Base-by-base conservation (phyloP, 495 filamentous ascomycete genomes). In the Bathelium albidoporum region DNA sequence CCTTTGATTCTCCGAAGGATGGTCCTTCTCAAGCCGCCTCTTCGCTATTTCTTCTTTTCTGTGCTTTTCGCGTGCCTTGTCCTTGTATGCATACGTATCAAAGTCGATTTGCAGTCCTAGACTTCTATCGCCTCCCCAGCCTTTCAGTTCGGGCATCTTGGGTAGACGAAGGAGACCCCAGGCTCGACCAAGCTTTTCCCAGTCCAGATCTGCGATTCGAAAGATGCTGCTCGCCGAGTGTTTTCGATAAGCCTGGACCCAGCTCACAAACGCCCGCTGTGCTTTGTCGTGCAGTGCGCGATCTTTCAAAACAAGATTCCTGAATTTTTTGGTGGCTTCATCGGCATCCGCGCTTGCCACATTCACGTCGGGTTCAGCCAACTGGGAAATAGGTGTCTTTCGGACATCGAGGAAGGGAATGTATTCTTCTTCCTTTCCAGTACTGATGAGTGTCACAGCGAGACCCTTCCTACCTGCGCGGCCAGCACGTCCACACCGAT, bases 191-290 rank as follows among this genome's bases (percentile, higher is more conserved):
- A 95, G 75, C 49, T 88, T 89, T 43, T 79, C 77, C 94, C 94
- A 98, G 72, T 92, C 85, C 20, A 96, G 78, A 70, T 94, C 89
- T 10, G 79, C 71, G 2, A 93, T 78, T 3, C 90, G 85, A 79
- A 98, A 98, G 65, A 98, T 97, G 74, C 89, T 91, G 65, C 80
- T 83, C 12, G 92, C 90, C 73, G 91, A 83, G 68, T 97, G 93
- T 71, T 96, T 95, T 70, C 85, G 88, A 73, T 97, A 96, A 62
- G 88, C 86, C 68, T 89, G 84, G 10, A 96, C 82, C 89, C 91
- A 96, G 76, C 86, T 91, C 52, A 97, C 94, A 67, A 97, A 97
- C 18, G 87, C 94, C 62, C 85, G 84, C 71, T 96, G 89, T 18
- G 85, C 90, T 66, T 94, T 91, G 63, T 97, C 91, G 72, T 93